A percentile compares a stretch with the other conserved stretches of the same genome.
phyloP scores from a whole-genome alignment of 2,329 filamentous ascomycete species.

The Clarireedia sp. region DNA sequence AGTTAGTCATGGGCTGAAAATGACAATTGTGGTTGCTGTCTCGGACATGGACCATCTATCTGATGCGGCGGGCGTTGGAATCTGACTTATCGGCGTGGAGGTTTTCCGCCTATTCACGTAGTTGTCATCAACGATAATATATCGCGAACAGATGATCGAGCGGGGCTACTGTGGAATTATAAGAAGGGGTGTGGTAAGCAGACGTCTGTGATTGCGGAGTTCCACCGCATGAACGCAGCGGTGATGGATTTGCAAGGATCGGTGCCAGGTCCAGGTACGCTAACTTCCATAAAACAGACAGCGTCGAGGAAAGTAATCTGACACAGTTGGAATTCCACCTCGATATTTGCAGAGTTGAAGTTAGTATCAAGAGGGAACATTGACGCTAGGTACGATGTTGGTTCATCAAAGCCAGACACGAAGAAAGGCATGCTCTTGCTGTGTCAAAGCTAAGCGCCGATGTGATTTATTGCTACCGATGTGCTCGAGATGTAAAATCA shows the following conservation, averaged over 20 bases:
- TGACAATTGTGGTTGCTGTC: too few species aligned
- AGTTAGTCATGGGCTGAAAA: too few species aligned
- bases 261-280: too few species aligned
- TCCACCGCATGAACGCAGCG: neutral
- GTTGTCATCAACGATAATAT: too few species aligned
- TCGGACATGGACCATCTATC: too few species aligned
- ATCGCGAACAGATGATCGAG: too few species aligned
- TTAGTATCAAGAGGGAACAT: neutral
- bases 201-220: neutral
- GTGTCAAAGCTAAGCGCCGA: constrained; percentile 22
- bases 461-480: constrained; percentile 20
- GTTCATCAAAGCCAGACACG: constrained; percentile 7
- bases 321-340: neutral
- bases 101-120: too few species aligned
- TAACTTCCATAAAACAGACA: too few species aligned
- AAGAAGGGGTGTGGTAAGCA: too few species aligned
- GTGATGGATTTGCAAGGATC: neutral
- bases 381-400: neutral
- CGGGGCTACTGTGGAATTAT: too few species aligned
- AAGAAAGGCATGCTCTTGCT: constrained; percentile 18
- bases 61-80: too few species aligned
- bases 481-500: constrained; percentile 17
- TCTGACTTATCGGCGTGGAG: too few species aligned
- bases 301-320: neutral
- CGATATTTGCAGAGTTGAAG: neutral